Percentiles rank a stretch among this genome's conserved stretches.
Conservation (phyloP, 768 basidiomycete genomes). For the Tephrocybe sp. region DNA sequence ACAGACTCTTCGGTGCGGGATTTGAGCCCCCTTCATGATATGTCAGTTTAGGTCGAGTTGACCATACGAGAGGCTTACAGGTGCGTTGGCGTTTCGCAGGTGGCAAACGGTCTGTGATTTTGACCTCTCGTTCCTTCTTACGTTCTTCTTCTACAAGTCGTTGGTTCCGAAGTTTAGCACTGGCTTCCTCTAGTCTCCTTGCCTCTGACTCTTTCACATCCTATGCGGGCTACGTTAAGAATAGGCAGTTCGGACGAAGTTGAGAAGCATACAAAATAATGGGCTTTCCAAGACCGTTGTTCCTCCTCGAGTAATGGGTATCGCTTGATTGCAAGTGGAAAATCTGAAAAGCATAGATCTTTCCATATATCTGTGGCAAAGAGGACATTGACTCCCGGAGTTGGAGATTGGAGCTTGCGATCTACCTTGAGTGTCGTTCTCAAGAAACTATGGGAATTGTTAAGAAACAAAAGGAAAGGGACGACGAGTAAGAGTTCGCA, state of each 20-base stretch:
- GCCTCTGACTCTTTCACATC: constrained; percentile 57
- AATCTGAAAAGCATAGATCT: constrained; percentile 57
- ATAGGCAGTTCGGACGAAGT: constrained; percentile 7
- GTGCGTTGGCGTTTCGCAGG: constrained; percentile 59
- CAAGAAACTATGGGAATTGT: constrained; percentile 41
- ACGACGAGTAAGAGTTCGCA: constrained; percentile 42
- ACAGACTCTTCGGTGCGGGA: constrained; percentile 59
- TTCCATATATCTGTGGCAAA: constrained; percentile 59
- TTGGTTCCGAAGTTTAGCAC: constrained; percentile 59
- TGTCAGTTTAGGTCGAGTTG: constrained; percentile 9
- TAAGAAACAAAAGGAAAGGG: neutral
- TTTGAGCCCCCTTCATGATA: constrained; percentile 31
- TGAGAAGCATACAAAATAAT: constrained; percentile 55
- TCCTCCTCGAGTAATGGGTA: constrained; percentile 39
- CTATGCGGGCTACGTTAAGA: constrained; percentile 29
- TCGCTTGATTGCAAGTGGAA: constrained; percentile 50
- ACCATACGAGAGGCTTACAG: constrained; percentile 40
- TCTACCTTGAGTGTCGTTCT: constrained; percentile 54
- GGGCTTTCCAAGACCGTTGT: constrained; percentile 65
- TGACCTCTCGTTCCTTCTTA: constrained; percentile 76
- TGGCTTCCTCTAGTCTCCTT: constrained; percentile 59
- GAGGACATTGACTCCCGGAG: neutral
- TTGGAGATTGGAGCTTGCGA: constrained; percentile 4
- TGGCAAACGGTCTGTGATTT: constrained; percentile 67
- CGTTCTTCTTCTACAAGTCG: constrained; percentile 70